Percentiles rank a stretch among this genome's conserved stretches.
These are phyloP conservation scores for Musa acuminata DNA, from an alignment of 176 grass and related monocot genomes.

Conservation along the genomic window DNA sequence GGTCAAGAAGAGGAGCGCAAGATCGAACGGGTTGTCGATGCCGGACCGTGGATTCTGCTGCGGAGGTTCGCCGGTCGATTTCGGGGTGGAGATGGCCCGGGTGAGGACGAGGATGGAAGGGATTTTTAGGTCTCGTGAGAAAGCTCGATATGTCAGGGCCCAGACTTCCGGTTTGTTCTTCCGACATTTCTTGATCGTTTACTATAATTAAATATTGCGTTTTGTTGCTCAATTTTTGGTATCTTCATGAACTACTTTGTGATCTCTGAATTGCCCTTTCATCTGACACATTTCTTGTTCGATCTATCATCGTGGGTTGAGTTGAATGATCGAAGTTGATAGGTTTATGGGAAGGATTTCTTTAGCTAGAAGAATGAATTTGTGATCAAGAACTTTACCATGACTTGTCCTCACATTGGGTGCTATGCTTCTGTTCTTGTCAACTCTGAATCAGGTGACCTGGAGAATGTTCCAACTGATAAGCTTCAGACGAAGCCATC, in stretches of 20 bases:
- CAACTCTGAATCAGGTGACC: constrained; percentile 41
- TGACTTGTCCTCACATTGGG: no score
- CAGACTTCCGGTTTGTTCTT: constrained; percentile 37
- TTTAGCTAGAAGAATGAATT: no score
- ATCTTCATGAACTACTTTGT: neutral
- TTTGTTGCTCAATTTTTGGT: neutral
- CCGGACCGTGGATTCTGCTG: constrained; percentile 28
- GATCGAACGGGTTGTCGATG: constrained; percentile 28
- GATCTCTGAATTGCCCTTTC: neutral
- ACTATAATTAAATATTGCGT: neutral
- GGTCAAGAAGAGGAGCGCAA: constrained; percentile 15
- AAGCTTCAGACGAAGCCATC: constrained; percentile 69
- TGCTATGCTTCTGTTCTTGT: neutral
- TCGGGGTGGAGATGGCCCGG: constrained; percentile 40
- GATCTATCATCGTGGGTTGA: no score
- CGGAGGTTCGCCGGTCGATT: constrained; percentile 33
- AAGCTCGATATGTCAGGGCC: constrained; percentile 34
- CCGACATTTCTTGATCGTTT: no score
- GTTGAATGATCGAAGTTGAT: no score
- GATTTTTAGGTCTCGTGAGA: constrained; percentile 37
- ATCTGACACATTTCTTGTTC: no score
- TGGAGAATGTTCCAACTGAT: constrained; percentile 49
- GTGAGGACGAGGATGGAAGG: constrained; percentile 21
- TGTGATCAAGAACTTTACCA: no score
- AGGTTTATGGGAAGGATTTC: no score